Evolutionary conservation across 371 early-diverging fungal genomes (phyloP), one percentile per base, ranked within the genome.

Genomic region (Nematocida homosporus): DNA sequence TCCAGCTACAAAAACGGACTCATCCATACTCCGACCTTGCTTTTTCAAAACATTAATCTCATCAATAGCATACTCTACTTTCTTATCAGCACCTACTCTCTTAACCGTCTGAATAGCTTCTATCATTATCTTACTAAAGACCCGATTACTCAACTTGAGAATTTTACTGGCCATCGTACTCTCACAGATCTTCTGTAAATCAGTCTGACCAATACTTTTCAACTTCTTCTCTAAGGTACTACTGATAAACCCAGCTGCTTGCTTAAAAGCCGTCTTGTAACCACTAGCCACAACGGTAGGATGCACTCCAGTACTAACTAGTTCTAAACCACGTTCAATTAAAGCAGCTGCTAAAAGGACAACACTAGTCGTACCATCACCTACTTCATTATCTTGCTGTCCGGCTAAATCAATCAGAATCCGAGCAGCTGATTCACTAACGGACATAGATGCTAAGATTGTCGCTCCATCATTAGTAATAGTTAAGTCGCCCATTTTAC

Each of bases 391-490:
- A 84, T 99, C 98, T 87, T 99, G 98, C 79, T 94, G 92, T 66
- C 92, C 92, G 56, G 99, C 97, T 38, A 97, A 88, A 85, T 97
- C 98, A 25, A 95, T 95, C 13, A 99, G 86, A 13, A 96, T 92
- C 79, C 89, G 89, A 40, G 92, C 95, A 5, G 95, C 94, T 20
- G 98, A 96, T 84, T 97, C 97, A 81, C 93, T 94, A 4, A 95
- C 92, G 79, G 95, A 93, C 63, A 99, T 87, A 60, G 93, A 88
- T 68, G 89, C 88, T 75, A 97, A 88, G 82, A 99, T 98, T 2
- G 98, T 98, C 2, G 98, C 98, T 34, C 99, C 99, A 87, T 99
- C 99, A 83, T 99, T 99, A 25, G 96, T 95, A 79, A 97, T 96
- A 23, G 94, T 93, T 48, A 97, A 94, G 85, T 94, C 93, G 57